Base-by-base conservation (phyloP, 2,329 filamentous ascomycete genomes). In the Diplodia scrobiculata region DNA sequence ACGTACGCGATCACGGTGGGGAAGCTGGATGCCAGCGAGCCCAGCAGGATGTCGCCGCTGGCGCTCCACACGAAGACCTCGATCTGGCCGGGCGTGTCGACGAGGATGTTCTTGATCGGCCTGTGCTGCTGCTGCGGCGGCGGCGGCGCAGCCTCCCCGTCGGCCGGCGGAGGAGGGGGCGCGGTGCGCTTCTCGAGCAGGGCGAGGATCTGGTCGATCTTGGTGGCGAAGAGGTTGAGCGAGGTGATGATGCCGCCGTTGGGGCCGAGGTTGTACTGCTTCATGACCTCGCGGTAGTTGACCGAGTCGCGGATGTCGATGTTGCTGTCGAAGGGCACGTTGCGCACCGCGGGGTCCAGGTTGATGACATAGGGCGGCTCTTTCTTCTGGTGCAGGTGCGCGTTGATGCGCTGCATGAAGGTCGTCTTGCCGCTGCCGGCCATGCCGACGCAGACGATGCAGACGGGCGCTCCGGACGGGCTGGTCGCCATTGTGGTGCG, bases 221-320 rank as follows among this genome's bases (percentile, higher is more conserved):
- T 99, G 66, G 96, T 99, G 50, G 93, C 92, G 77, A 99, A 99
- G 29, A 99, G 86, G 77, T 99, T 99, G 58, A 99, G 82, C 11
- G 91, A 95, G 1, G 96, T 99, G 71, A 99, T 82, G 74, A 99
- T 99, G 54, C 93, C 96, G 63, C 95, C 95, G 81, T 99, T 99
- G 9, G 95, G 95, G 0, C 95, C 95, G 0, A 99, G 86, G 75
- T 97, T 97, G 79, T 97, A 98, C 80, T 98, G 93, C 80, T 94
- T 96, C 96, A 99, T 99, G 70, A 99, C 95, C 79, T 99, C 94
- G 78, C 97, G 95, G 83, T 99, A 99, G 84, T 99, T 97, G 77
- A 99, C 94, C 29, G 91, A 95, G 80, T 99, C 95, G 73, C 96
- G 92, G 72, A 99, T 99, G 79, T 99, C 95, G 80, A 99, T 98